A percentile compares a stretch with the other conserved stretches of the same genome.
These are phyloP conservation scores for Thinopyrum elongatum DNA, from an alignment of 176 grass and related monocot genomes.

Conservation along the genomic window DNA sequence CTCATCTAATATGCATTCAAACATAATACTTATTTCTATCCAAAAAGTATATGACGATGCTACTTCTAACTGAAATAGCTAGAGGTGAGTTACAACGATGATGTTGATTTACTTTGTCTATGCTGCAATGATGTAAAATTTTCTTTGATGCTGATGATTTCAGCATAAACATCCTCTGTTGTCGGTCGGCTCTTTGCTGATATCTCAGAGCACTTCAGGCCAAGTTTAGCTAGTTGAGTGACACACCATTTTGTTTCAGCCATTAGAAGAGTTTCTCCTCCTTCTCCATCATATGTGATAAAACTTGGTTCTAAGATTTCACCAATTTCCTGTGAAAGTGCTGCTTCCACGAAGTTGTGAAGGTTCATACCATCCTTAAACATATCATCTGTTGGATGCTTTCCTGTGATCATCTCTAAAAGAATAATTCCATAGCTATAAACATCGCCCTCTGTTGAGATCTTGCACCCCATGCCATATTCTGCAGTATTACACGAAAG, in stretches of 20 bases:
- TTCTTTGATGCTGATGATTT: constrained; percentile 11
- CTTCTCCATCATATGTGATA: not conserved
- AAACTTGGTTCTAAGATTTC: constrained; percentile 5
- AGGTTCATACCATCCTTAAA: not conserved
- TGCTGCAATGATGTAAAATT: not conserved
- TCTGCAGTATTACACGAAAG: not conserved
- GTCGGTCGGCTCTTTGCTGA: constrained; percentile 1
- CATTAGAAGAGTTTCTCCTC: not conserved
- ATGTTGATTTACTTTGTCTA: not conserved
- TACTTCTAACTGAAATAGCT: not conserved
- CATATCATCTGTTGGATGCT: not conserved
- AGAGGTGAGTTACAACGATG: not conserved
- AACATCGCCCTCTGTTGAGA: not conserved
- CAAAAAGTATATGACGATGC: not conserved
- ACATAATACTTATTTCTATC: not conserved
- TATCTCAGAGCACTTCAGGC: not conserved
- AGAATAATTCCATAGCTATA: not conserved
- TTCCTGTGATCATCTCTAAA: not conserved
- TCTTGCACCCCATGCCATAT: not conserved
- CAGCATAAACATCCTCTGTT: constrained; percentile 1
- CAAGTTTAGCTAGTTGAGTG: constrained; percentile 9
- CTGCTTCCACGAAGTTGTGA: not conserved
- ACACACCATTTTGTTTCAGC: not conserved
- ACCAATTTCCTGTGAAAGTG: not conserved
- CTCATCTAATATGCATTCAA: not conserved